A percentile compares a stretch with the other conserved stretches of the same genome.
These are phyloP conservation scores for Ziziphus jujuba DNA, from an alignment of 306 rosid species.

Conservation along the genomic window DNA sequence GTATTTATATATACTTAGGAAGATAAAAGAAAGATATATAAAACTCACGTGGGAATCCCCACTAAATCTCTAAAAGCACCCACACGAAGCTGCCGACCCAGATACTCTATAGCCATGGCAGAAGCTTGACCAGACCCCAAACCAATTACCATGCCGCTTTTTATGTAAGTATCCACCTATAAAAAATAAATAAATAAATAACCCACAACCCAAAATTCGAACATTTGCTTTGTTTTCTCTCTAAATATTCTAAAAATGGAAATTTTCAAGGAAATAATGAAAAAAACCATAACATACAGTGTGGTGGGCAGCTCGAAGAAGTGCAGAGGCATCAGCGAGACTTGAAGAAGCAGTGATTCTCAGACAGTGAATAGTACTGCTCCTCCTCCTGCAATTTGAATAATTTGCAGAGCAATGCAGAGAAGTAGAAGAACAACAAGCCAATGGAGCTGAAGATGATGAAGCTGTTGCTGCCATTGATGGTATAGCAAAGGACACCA, in stretches of 20 bases:
- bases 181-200: conserved; percentile 27
- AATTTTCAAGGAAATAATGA: background rate
- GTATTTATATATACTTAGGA: background rate
- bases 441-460: conserved; percentile 25
- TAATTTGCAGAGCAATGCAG: conserved; percentile 30
- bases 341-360: conserved; percentile 47
- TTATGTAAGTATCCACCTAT: conserved; percentile 72
- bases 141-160: conserved; percentile 83
- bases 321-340: conserved; percentile 65
- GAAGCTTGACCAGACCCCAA: conserved; percentile 85
- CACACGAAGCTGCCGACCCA: conserved; percentile 74
- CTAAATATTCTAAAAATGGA: background rate
- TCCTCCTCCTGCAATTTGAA: conserved; percentile 16
- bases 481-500: background rate
- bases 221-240: conserved; percentile 2
- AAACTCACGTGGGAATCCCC: conserved; percentile 81
- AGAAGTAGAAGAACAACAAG: conserved; percentile 24
- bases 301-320: conserved; percentile 75
- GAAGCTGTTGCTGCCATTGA: conserved; percentile 44
- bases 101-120: conserved; percentile 78
- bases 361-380: conserved; percentile 23
- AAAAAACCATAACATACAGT: conserved; percentile 36
- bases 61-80: conserved; percentile 73
- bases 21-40: conserved; percentile 20
- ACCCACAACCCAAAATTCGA: conserved; percentile 20